A percentile compares a stretch with the other conserved stretches of the same genome.
phyloP scores from a whole-genome alignment of 345 rosid genomes.

The Lepidium aucheri region DNA sequence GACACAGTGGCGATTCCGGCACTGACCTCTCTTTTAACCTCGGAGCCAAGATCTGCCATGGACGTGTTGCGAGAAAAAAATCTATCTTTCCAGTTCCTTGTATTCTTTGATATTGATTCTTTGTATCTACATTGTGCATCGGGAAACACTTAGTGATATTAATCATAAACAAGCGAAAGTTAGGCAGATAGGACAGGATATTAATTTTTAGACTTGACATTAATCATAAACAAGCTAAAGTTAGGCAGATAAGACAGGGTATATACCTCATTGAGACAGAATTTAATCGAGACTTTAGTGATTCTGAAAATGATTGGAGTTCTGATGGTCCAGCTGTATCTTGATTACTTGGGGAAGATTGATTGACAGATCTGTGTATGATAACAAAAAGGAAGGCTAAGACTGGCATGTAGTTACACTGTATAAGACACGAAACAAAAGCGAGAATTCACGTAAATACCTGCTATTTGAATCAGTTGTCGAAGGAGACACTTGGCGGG shows the following conservation, averaged over 20 bases:
- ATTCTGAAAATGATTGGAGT: constrained; percentile 77
- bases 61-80: constrained; percentile 71
- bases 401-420: not conserved
- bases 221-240: not conserved
- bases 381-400: not conserved
- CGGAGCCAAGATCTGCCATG: constrained; percentile 66
- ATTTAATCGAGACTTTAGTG: constrained; percentile 62
- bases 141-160: not conserved
- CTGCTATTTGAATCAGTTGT: constrained; percentile 48
- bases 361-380: constrained; percentile 37
- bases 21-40: constrained; percentile 77
- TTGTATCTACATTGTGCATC: constrained; percentile 49
- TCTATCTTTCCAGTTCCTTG: constrained; percentile 90
- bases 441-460: constrained; percentile 26
- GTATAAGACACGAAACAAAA: not conserved
- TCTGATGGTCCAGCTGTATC: constrained; percentile 90
- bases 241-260: not conserved
- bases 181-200: not conserved
- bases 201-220: not conserved
- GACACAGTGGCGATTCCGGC: constrained; percentile 87
- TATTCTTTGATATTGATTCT: constrained; percentile 89
- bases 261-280: constrained; percentile 85
- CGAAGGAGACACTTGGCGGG: constrained; percentile 37
- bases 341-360: constrained; percentile 53
- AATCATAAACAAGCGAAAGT: not conserved